phyloP scores from a whole-genome alignment of 257 asterid species.

The Gentiana dahurica region DNA sequence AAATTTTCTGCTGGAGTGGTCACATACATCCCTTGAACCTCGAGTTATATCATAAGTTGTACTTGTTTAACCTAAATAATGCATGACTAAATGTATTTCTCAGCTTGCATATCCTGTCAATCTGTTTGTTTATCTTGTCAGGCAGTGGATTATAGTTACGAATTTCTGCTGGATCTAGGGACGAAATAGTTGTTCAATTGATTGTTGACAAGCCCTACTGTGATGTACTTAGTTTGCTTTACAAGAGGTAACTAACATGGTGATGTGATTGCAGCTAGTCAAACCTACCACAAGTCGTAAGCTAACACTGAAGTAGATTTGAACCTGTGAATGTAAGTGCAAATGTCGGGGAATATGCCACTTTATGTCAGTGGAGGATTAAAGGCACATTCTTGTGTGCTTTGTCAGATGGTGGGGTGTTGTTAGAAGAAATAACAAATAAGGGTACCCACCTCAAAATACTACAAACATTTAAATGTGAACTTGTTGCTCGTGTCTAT shows the following conservation, averaged over 20 bases:
- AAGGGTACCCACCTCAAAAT: background rate
- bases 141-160: background rate
- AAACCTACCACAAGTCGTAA: too few species aligned
- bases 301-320: too few species aligned
- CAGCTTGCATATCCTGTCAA: background rate
- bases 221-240: too few species aligned
- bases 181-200: background rate
- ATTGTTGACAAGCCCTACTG: background rate
- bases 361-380: background rate
- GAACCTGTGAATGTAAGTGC: too few species aligned
- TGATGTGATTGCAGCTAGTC: too few species aligned
- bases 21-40: background rate
- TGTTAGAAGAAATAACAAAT: too few species aligned
- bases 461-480: background rate
- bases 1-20: slow-evolving; percentile 5
- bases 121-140: background rate
- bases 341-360: too few species aligned
- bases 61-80: background rate
- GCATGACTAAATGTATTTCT: background rate
- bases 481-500: background rate
- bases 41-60: background rate
- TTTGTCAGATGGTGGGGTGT: background rate
- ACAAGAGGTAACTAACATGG: too few species aligned
- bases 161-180: background rate
- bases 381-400: background rate